Evolutionary conservation across 2,329 filamentous ascomycete species (phyloP), one percentile per base, ranked within the genome.

Genomic region (Ophidiomyces ophidiicola): DNA sequence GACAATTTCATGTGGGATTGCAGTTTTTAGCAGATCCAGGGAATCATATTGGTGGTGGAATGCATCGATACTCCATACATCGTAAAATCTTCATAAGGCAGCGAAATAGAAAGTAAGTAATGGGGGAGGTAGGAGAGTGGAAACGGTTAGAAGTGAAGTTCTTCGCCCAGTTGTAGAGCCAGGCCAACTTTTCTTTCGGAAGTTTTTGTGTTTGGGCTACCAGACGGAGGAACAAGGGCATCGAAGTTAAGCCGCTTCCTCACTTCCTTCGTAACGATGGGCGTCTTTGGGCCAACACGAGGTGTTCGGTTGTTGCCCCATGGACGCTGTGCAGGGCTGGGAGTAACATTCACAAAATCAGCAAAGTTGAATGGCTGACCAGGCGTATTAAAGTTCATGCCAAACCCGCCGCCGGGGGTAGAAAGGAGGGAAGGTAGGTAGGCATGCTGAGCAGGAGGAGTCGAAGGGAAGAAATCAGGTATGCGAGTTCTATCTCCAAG

Each of bases 341-440:
- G 90, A 5, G 90, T 94, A 58, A 96, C 88, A 62, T 96, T 94
- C 56, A 96, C 80, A 62, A 94, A 98, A 57, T 98, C 90, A 37
- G 86, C 77, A 63, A 96, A 93, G 64, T 96, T 92, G 61, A 96
- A 92, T 35, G 70, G 74, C 54, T 87, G 82, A 11, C 80, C 80
- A 0, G 88, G 88, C 1, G 88, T 96, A 46, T 75, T 78, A 36
- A 78, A 71, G 34, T 71, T 70, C 31, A 78, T 75, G 79, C 92
- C 41, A 77, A 92, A 15, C 77, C 86, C 46, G 82, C 67, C 37
- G 75, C 82, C 48, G 69, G 73, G 68, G 8, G 73, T 76, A 2
- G 61, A 58, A 20, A 71, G 69, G 39, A 76, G 60, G 39, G 70
- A 66, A 35, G 67, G 64, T 31, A 71, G 57, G 18, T 55, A 53